A percentile compares a stretch with the other conserved stretches of the same genome.
Conservation (phyloP, 805 yeast species). For the Candida pini region DNA sequence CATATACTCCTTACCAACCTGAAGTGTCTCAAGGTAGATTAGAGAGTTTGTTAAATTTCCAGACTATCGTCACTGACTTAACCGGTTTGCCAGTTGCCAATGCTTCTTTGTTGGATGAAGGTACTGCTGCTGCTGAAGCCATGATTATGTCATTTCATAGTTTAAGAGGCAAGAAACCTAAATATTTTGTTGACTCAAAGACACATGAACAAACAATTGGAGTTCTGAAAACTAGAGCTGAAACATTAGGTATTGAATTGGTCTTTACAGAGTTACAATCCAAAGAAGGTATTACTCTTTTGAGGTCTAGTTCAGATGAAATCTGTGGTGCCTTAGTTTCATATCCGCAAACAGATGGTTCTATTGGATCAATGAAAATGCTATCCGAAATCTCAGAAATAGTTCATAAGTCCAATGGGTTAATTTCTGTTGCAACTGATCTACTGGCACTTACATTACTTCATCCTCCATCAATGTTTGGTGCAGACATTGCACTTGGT, state of each 20-base stretch:
- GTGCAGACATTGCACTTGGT: conserved; percentile 92
- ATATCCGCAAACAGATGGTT: conserved; percentile 87
- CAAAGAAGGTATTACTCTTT: conserved; percentile 29
- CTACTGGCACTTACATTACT: conserved; percentile 80
- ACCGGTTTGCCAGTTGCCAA: conserved; percentile 95
- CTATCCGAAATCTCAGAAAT: conserved; percentile 53
- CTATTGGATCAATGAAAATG: conserved; percentile 42
- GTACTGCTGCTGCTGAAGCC: conserved; percentile 97
- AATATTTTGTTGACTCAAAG: conserved; percentile 67
- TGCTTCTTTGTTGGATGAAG: conserved; percentile 93
- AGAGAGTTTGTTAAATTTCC: conserved; percentile 84
- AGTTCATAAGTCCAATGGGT: conserved; percentile 66
- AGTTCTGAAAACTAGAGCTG: conserved; percentile 76
- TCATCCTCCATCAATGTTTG: conserved; percentile 77
- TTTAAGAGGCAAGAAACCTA: conserved; percentile 57
- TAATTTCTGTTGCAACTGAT: conserved; percentile 86
- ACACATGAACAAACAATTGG: conserved; percentile 83
- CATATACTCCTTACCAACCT: conserved; percentile 98
- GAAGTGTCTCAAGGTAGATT: conserved; percentile 96
- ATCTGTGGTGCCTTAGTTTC: conserved; percentile 84
- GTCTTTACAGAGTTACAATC: conserved; percentile 49
- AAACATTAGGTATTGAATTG: conserved; percentile 63
- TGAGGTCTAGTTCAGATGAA: conserved; percentile 29
- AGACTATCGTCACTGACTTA: conserved; percentile 83
- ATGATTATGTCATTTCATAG: conserved; percentile 76